Base-by-base conservation (phyloP, 257 asterid species). In the Coffea canephora region DNA sequence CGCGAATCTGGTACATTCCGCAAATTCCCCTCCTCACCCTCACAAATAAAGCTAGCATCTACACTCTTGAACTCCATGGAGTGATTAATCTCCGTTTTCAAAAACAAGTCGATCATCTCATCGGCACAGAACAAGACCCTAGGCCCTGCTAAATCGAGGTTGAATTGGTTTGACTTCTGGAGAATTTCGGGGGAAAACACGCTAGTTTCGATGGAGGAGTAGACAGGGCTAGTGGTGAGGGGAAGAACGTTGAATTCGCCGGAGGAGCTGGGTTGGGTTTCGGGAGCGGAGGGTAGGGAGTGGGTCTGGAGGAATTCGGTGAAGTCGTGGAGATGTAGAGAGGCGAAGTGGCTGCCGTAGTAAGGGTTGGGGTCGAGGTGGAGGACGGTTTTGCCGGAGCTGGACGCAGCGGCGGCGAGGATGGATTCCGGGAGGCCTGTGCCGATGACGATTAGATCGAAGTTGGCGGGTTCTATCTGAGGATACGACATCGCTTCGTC, bases 11-110 rank as follows among this genome's bases (percentile, higher is more conserved):
- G 99, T 78, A 96, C 97, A 21, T 43, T 86, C 83, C 76, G 86
- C 85, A 96, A 83, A 77, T 83, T 81, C 0, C 96, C 96, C 41
- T 83, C 90, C 1, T 81, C 87, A 36, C 84, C 91, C 43, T 84
- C 86, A 64, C 88, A 64, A 73, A 94, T 62, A 81, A 90, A 91
- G 87, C 92, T 90, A 65, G 91, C 89, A 34, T 91, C 99, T 48
- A 94, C 89, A n/a, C 91, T 86, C 86, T 89, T 91, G 89, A 96
- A 96, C 87, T 94, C 97, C 97, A 96, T 91, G 85, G 91, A 92
- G 87, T 87, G 95, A 83, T 88, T 87, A 71, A 93, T 87, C 11
- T 89, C 97, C 49, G 97, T 89, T 68, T 83, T 86, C 72, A 89
- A 73, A 43, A 93, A 83, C 89, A 96, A 86, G 84, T 91, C 88